These are phyloP conservation scores for Sphaceloma murrayae DNA, from an alignment of 2,329 filamentous ascomycete genomes.

Conservation along the genomic window DNA sequence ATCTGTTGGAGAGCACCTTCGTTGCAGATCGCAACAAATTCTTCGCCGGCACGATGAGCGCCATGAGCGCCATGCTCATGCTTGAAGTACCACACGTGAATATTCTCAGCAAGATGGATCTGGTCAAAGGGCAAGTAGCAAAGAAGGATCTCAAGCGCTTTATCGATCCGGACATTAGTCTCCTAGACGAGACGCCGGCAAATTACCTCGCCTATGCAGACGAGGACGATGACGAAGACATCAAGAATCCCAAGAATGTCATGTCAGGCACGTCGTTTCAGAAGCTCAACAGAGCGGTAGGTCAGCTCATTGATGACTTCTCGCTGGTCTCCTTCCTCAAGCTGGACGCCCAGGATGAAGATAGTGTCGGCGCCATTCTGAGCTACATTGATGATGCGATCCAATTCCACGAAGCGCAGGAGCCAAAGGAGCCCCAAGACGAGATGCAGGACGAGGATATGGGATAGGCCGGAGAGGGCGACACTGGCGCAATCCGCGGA, in stretches of 20 bases:
- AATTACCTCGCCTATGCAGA: constrained; percentile 37
- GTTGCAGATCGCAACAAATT: constrained; percentile 94
- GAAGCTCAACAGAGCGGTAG: constrained; percentile 76
- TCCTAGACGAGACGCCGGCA: constrained; percentile 70
- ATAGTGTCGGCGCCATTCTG: constrained; percentile 73
- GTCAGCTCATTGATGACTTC: constrained; percentile 87
- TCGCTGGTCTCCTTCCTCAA: constrained; percentile 95
- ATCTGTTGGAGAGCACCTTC: constrained; percentile 91
- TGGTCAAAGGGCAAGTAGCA: constrained; percentile 79
- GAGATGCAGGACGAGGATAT: constrained; percentile 43
- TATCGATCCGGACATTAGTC: constrained; percentile 69
- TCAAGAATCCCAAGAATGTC: constrained; percentile 56
- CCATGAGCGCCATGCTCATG: constrained; percentile 99
- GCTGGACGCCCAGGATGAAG: constrained; percentile 81
- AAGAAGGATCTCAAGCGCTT: constrained; percentile 86
- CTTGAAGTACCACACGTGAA: constrained; percentile 95
- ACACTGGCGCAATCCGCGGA: background rate
- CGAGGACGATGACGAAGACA: constrained; percentile 44
- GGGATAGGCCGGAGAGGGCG: constrained; percentile 27
- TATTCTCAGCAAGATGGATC: constrained; percentile 94
- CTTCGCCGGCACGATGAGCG: constrained; percentile 88
- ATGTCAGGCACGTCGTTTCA: constrained; percentile 78
- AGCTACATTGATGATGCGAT: constrained; percentile 93
- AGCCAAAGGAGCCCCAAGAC: constrained; percentile 68
- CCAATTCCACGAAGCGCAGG: constrained; percentile 86